Percentiles rank a stretch among this genome's conserved stretches.
phyloP scores from a whole-genome alignment of 2,329 filamentous ascomycete genomes.

The Colletotrichum spaethianum region DNA sequence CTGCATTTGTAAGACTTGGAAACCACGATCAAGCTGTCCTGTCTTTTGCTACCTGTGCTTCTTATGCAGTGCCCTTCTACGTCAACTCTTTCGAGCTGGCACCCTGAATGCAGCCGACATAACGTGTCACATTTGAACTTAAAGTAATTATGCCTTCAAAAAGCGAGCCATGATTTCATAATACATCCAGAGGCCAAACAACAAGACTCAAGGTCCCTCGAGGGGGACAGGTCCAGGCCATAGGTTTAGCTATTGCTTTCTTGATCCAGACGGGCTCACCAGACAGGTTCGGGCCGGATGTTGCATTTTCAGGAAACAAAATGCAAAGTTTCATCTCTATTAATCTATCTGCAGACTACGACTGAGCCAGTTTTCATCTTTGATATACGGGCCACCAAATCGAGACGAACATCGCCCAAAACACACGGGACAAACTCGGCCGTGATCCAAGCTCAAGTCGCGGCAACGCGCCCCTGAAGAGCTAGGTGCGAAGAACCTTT shows the following conservation, averaged over 20 bases:
- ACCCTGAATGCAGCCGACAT: too few species aligned
- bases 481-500: constrained; percentile 33
- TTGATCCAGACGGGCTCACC: too few species aligned
- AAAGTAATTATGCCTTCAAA: not conserved
- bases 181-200: not conserved
- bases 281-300: not conserved
- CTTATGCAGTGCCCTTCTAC: not conserved
- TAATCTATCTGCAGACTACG: not conserved
- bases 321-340: too few species aligned
- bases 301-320: not conserved
- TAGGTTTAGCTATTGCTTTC: not conserved
- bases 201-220: not conserved
- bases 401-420: not conserved
- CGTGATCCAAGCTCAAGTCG: not conserved
- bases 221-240: too few species aligned
- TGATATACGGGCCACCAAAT: not conserved
- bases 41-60: not conserved
- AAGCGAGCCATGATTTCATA: not conserved
- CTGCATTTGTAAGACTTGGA: not conserved
- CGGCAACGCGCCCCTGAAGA: too few species aligned
- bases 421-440: too few species aligned
- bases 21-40: not conserved
- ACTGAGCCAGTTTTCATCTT: not conserved
- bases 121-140: not conserved
- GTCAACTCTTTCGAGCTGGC: not conserved